Evolutionary conservation across 164 flowering plant species (phyloP), one percentile per base, ranked within the genome.

Genomic region (Magnolia kwangsiensis): DNA sequence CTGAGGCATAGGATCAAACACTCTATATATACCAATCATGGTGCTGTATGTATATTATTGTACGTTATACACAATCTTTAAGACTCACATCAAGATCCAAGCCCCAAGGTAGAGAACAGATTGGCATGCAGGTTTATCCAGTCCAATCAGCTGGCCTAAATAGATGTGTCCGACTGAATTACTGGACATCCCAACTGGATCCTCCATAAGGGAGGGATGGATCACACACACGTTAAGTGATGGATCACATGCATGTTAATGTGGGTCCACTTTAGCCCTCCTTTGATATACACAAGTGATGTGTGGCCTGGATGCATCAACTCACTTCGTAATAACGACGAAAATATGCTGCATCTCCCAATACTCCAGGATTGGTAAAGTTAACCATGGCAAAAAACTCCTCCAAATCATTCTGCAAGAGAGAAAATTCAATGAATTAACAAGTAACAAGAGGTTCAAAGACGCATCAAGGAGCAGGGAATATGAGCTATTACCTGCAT

Each of bases 351-450:
- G 89, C 96, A 87, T 96, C 96, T 19, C 99, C 99, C 83, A 96
- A 76, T 31, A 91, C 81, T 78, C 98, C 98, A 29, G 99, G 98
- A 87, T 96, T 96, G 9, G 99, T 94, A 75, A 96, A 96, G 80
- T 96, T 94, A 71, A 96, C 99, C 98, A 96, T 94, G 27, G 99
- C 89, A 88, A 89, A 96, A 81, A 96, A 96, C 86, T 96, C 99
- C 81, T 92, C 98, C 67, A 96, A 87, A 81, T 96, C 98, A 89
- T 96, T 96, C 99, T 96, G 89, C 71, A 70, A 21, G 37, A 65
- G 23, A 71, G 72, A 23, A 9, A 63, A 16, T 14, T 23, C 51
- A 37, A 51, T 31, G 21, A 31, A 51, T 27, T 58, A 13, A 11
- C 37, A 66, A 72, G 16, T 58, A 75, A 11, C 10, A 51, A 51